Evolutionary conservation across 495 filamentous ascomycete species (phyloP).

Genomic region (Annulohypoxylon nitens): DNA sequence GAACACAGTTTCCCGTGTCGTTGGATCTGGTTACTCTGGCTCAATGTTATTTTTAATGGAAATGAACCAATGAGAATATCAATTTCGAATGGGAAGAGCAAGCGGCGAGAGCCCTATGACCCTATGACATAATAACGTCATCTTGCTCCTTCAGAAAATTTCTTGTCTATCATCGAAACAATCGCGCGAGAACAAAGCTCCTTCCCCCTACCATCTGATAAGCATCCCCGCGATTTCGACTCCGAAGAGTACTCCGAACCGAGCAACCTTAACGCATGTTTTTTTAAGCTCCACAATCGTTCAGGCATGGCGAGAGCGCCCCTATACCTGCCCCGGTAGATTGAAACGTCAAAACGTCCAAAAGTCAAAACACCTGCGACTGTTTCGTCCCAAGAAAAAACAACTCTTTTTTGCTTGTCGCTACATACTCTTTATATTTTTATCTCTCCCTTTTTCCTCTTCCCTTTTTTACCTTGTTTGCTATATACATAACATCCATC

Average conservation of each 20-base stretch:
- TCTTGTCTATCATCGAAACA: background rate
- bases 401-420: background rate
- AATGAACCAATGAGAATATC: slow-evolving; percentile 29
- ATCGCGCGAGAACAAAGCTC: slow-evolving; percentile 15
- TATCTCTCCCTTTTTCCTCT: background rate
- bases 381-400: slow-evolving; percentile 3
- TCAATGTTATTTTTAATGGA: background rate
- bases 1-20: slow-evolving; percentile 1
- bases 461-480: background rate
- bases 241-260: slow-evolving; percentile 41
- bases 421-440: background rate
- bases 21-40: background rate
- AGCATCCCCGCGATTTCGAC: slow-evolving; percentile 35
- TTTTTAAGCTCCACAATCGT: slow-evolving; percentile 15
- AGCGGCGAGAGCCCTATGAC: slow-evolving; percentile 29
- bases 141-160: slow-evolving; percentile 19
- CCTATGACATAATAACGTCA: slow-evolving; percentile 43
- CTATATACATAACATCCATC: background rate
- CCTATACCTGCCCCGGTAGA: slow-evolving; percentile 2
- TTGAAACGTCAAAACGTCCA: slow-evolving; percentile 11
- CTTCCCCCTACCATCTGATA: slow-evolving; percentile 4
- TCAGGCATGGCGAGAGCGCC: background rate
- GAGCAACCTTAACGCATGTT: slow-evolving; percentile 8
- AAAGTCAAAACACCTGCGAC: slow-evolving; percentile 16
- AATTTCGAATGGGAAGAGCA: slow-evolving; percentile 20